Evolutionary conservation across 2,329 filamentous ascomycete species (phyloP), one percentile per base, ranked within the genome.

Genomic region (Colletotrichum sp.): DNA sequence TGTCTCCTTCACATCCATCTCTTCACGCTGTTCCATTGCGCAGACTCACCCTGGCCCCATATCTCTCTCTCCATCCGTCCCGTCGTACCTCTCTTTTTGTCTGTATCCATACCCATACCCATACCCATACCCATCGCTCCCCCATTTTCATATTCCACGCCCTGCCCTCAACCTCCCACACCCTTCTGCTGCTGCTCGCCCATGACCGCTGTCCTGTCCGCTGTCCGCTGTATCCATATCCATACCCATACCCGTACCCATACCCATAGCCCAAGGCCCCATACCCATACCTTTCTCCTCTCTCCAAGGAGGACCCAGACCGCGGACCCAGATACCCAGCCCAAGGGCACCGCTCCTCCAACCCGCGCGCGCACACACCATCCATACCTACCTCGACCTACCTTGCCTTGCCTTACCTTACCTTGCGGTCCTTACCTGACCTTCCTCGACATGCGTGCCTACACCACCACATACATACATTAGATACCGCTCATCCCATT

Each of bases 401-500:
- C 39, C 18, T 44, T 44, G 16, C 44, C 44, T 52, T 52, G 10
- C 44, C 62, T 64, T 32, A 7, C 32, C 60, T 36, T 60, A n/a
- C 39, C 39, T 49, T 49, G n/a, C 39, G 18, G 39, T 49, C 18
- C 39, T 52, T 52, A 52, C 44, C 62, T 64, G 62, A 64, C 32
- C 62, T 39, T 65, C 62, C 68, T 72, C 66, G n/a, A 64, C 70
- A 77, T 71, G 62, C 71, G 76, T 44, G 64, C 68, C 63, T 60
- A 39, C 70, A 30, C 59, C 64, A 52, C n/a, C 44, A 55, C 70
- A 69, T 70, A 59, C 77, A 77, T 75, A 76, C 74, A 73, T 76
- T 76, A 76, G 74, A 69, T 76, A 76, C 74, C 70, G 70, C 74
- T 76, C 74, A 64, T 76, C 74, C 74, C 70, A 76, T 74, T 52